Evolutionary conservation across 164 flowering plant species (phyloP).

Genomic region (Brasenia schreberi): DNA sequence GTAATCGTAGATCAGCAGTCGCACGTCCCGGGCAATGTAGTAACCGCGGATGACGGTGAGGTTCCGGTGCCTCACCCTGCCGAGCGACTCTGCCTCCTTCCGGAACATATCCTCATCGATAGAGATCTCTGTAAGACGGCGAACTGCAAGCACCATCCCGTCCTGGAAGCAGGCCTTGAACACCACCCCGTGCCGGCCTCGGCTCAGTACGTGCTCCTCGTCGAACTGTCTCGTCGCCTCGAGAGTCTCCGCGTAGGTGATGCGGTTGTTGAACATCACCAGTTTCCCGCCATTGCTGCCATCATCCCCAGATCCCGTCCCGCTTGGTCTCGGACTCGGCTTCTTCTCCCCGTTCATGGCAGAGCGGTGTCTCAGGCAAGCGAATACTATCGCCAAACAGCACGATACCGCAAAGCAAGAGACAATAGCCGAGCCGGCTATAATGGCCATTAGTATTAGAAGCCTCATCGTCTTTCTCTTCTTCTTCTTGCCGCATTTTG

Average conservation of each 20-base stretch:
- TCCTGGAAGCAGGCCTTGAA: constrained; percentile 72
- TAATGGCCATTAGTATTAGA: constrained; percentile 41
- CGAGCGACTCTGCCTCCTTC: constrained; percentile 68
- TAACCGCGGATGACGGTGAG: constrained; percentile 88
- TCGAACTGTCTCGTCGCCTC: constrained; percentile 86
- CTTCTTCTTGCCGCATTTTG: constrained; percentile 23
- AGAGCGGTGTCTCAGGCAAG: neutral
- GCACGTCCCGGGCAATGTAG: constrained; percentile 43
- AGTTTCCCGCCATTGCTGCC: constrained; percentile 60
- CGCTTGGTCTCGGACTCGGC: constrained; percentile 52
- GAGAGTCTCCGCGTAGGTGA: constrained; percentile 58
- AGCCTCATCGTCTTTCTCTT: constrained; percentile 23
- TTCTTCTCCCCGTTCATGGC: constrained; percentile 54
- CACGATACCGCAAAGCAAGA: constrained; percentile 24
- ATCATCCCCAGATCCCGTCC: constrained; percentile 40
- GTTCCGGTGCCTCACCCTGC: constrained; percentile 70
- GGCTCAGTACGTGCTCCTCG: constrained; percentile 75
- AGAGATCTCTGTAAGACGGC: constrained; percentile 52
- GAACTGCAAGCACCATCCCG: constrained; percentile 72
- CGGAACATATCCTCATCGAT: constrained; percentile 36
- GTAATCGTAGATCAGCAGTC: constrained; percentile 83
- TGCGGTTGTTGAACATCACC: constrained; percentile 68
- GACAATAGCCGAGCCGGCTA: constrained; percentile 25
- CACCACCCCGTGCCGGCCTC: constrained; percentile 52
- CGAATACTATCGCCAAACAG: constrained; percentile 27